phyloP scores from a whole-genome alignment of 805 yeast genomes.

The Hanseniaspora nectarophila region DNA sequence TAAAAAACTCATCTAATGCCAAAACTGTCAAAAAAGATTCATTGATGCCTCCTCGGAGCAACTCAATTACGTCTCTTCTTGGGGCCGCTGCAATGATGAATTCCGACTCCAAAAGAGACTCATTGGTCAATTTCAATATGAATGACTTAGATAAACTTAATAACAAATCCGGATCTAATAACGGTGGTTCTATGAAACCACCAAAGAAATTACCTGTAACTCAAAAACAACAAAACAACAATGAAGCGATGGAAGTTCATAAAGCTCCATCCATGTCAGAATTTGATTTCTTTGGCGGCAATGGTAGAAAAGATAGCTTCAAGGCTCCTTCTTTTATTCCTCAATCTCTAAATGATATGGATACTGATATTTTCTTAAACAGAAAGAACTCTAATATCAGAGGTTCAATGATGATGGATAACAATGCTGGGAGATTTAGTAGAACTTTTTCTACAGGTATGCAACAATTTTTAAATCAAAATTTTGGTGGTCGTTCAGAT shows the following conservation, averaged over 20 bases:
- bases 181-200: constrained; percentile 20
- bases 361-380: constrained; percentile 25
- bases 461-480: constrained; percentile 13
- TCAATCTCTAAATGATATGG: constrained; percentile 19
- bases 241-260: constrained; percentile 10
- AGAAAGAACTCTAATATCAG: constrained; percentile 27
- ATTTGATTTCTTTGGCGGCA: constrained; percentile 14
- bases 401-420: constrained; percentile 19
- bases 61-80: constrained; percentile 14
- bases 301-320: constrained; percentile 17
- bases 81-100: constrained; percentile 16
- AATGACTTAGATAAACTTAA: constrained; percentile 22
- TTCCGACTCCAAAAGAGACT: constrained; percentile 22
- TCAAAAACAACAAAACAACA: constrained; percentile 4
- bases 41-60: constrained; percentile 18
- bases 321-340: constrained; percentile 26
- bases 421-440: constrained; percentile 6
- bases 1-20: constrained; percentile 15
- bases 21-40: constrained; percentile 16
- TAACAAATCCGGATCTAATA: constrained; percentile 5
- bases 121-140: constrained; percentile 21
- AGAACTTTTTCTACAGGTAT: constrained; percentile 16
- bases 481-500: constrained; percentile 3
- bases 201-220: constrained; percentile 17
- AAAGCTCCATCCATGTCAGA: constrained; percentile 17